Evolutionary conservation across 352 stramenopile genomes (phyloP), one percentile per base, ranked within the genome.

Genomic region (Halophytophthora batemanensis): DNA sequence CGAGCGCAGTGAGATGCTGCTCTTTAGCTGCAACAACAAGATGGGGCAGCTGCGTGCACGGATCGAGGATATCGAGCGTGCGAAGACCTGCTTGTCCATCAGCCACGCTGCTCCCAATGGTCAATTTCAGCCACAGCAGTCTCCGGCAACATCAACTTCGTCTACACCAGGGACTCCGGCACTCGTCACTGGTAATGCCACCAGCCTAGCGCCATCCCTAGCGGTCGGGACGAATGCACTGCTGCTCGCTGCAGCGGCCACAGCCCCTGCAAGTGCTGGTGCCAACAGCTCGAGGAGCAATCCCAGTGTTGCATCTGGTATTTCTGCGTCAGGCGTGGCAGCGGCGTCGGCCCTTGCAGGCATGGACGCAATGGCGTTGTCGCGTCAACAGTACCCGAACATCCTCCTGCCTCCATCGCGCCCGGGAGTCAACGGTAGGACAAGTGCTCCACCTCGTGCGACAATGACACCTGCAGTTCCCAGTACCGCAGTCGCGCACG

Each of bases 21-120:
- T 90, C 2, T 84, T 83, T 45, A 95, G 77, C 47, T 89, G 66
- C 55, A 92, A 69, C 33, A 90, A 88, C 37, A 83, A 94, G 35
- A 75, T 95, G 65, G 86, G 73, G 42, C 83, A 95, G 48, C 58
- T 95, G 33, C 67, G 70, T 17, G 51, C 65, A 4, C 61, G 75
- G 15, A 87, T 92, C 29, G 82, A 91, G n/a, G 79, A 88, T 31
- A 83, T 90, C 19, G 78, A 90, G 43, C 65, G 69, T 19, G 68
- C 71, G 12, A 92, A 86, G 42, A 64, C 64, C 13, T 79, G 63
- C n/a, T 73, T 87, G 31, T 58, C 69, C 10, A 59, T 77, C 12
- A 67, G 50, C 17, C 49, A 70, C 34, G 50, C 55, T 19, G 45
- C 50, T 25, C 48, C 44, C 35, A 69, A 50, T 49, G 41, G 44